phyloP scores from a whole-genome alignment of 108 stramenopile species.

The Hondaea fermentalgiana region DNA sequence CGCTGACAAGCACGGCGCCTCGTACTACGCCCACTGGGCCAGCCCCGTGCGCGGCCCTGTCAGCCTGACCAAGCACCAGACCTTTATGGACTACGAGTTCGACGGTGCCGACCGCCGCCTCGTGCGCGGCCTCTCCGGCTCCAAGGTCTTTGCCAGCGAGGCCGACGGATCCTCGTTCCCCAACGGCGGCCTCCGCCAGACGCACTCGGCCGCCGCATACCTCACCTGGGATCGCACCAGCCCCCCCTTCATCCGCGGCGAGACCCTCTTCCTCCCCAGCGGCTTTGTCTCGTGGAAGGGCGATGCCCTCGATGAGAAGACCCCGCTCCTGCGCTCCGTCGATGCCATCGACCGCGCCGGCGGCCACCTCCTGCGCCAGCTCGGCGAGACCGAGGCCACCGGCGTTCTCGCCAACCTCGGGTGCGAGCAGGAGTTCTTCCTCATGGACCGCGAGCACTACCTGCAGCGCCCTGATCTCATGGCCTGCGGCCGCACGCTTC shows the following conservation, averaged over 20 bases:
- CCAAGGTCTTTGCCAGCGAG: slow-evolving; percentile 19
- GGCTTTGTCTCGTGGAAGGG: slow-evolving; percentile 80
- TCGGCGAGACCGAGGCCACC: slow-evolving; percentile 52
- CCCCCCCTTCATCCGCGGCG: slow-evolving; percentile 78
- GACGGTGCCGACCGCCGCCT: not conserved
- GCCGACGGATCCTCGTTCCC: slow-evolving; percentile 89
- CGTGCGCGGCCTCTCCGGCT: not conserved
- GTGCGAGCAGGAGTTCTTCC: slow-evolving; percentile 90
- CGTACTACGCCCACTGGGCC: slow-evolving; percentile 36
- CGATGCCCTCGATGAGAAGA: slow-evolving; percentile 90
- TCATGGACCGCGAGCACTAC: slow-evolving; percentile 79
- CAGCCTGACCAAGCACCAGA: not conserved
- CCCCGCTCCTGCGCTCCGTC: slow-evolving; percentile 76
- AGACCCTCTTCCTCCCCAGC: slow-evolving; percentile 83
- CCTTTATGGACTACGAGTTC: not conserved
- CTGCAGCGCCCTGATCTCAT: slow-evolving; percentile 82
- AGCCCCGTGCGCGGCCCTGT: slow-evolving; percentile 16
- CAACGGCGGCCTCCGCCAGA: slow-evolving; percentile 86
- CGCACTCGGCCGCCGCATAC: slow-evolving; percentile 83
- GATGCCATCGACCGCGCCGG: slow-evolving; percentile 75
- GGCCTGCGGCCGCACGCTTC: slow-evolving; percentile 79
- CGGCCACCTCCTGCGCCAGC: slow-evolving; percentile 58
- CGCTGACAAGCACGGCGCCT: slow-evolving; percentile 20
- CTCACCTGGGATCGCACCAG: slow-evolving; percentile 74
- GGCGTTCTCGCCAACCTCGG: slow-evolving; percentile 79